phyloP scores from a whole-genome alignment of 225 moss, liverwort and hornwort genomes.

The Bryoerythrophyllum caledonicum region DNA sequence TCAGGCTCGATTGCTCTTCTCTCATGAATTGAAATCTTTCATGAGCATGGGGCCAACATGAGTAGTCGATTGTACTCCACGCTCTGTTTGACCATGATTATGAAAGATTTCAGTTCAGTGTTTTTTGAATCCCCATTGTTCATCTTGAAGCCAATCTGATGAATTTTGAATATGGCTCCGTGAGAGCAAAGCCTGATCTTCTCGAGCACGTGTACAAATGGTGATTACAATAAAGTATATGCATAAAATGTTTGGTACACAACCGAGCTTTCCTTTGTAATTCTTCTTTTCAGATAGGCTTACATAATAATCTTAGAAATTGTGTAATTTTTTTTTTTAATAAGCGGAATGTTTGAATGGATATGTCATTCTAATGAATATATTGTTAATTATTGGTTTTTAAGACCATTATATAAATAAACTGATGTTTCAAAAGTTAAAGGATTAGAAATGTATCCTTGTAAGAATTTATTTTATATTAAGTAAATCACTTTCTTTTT shows the following conservation, averaged over 20 bases:
- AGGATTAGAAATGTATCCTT: conserved; percentile 35
- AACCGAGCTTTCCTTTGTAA: background rate
- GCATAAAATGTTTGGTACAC: background rate
- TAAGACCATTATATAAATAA: background rate
- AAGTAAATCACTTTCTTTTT: too few species aligned
- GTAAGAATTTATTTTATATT: too few species aligned
- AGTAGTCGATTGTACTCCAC: background rate
- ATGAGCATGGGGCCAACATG: background rate
- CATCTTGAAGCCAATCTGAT: background rate
- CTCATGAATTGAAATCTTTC: background rate
- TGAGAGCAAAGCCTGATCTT: background rate
- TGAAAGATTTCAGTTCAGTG: background rate
- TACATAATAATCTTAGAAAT: background rate
- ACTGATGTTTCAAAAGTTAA: background rate
- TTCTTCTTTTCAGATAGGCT: background rate
- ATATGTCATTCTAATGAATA: too few species aligned
- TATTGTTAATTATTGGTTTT: too few species aligned
- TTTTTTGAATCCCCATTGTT: background rate
- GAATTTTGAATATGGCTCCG: too few species aligned
- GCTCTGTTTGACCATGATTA: background rate
- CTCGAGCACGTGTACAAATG: background rate
- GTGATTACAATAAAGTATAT: background rate
- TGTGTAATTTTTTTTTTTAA: background rate
- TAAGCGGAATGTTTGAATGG: too few species aligned
- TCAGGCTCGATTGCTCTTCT: background rate